These are phyloP conservation scores for Ustilago loliicola DNA, from an alignment of 1,284 basidiomycete genomes.

Conservation along the genomic window DNA sequence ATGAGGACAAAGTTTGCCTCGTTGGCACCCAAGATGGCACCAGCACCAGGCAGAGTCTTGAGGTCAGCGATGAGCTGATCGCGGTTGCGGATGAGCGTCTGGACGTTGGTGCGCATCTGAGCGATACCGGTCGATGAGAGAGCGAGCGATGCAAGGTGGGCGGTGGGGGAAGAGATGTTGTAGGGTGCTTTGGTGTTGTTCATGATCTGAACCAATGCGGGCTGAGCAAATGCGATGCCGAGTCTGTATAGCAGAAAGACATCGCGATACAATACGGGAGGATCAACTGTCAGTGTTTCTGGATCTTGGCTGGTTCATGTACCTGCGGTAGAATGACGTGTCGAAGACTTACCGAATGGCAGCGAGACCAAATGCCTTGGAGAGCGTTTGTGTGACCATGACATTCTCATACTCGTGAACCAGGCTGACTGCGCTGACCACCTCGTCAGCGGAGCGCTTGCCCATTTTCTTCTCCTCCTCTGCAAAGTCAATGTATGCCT, in stretches of 20 bases:
- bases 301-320: too few relatives aligned
- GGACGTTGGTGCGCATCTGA: constrained; percentile 79
- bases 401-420: constrained; percentile 88
- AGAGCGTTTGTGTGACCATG: constrained; percentile 93
- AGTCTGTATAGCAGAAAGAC: constrained; percentile 75
- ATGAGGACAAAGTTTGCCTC: constrained; percentile 93
- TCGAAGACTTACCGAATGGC: constrained; percentile 77
- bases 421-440: constrained; percentile 78
- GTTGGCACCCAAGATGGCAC: constrained; percentile 81
- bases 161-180: constrained; percentile 92
- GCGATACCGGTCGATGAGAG: constrained; percentile 78
- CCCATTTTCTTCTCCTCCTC: constrained; percentile 64
- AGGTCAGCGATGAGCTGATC: constrained; percentile 75
- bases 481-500: constrained; percentile 97
- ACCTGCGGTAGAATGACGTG: too few relatives aligned
- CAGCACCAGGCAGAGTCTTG: constrained; percentile 74
- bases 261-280: too few relatives aligned
- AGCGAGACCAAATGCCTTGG: constrained; percentile 95
- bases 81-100: constrained; percentile 77
- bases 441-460: constrained; percentile 56
- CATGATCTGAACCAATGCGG: constrained; percentile 89
- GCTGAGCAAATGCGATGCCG: constrained; percentile 89
- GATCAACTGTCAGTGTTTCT: too few relatives aligned
- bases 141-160: constrained; percentile 84
- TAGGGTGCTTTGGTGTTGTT: constrained; percentile 98